Evolutionary conservation across 164 flowering plant genomes (phyloP), one percentile per base, ranked within the genome.

Genomic region (Santalum album): DNA sequence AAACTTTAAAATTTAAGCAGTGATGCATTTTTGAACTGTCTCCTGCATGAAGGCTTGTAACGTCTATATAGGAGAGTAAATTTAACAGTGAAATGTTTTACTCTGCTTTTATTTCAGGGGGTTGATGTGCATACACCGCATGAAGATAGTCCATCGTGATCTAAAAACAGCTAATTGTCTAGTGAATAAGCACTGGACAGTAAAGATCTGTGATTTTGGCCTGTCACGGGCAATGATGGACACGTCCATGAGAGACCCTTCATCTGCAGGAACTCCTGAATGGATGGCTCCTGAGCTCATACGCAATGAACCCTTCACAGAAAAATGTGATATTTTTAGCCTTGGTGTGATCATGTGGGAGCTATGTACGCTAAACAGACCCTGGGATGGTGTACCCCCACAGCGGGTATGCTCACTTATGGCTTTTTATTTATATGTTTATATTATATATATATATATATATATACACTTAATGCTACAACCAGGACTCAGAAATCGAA

Each of bases 261-360:
- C 95, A 10, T 82, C 87, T 56, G 99, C 96, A 10, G 97, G 99
- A 27, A 85, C 96, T 65, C 97, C 99, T 3, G 99, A 94, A 65
- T 90, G 99, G 97, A 87, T 90, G 96, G 97, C 96, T 55, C 99
- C 97, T 52, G 99, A 90, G 56, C 92, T 94, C 27, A 85, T 87
- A 16, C 92, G 97, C 22, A 85, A 82, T 38, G 96, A 94, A 64
- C 87, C 89, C 51, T 90, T 86, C 69, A 79, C 89, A 0, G 96
- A 85, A 71, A 90, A 87, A 70, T 85, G 95, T 61, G 97, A 94
- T 51, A 82, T 94, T 49, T 90, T 94, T 63, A 94, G 99, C 72
- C 75, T 94, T 21, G 99, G 97, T n/a, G 92, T 94, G 49, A 82
- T 94, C 48, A 94, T 90, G 82, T 94, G 96, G 99, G 99, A 94